Base-by-base conservation (phyloP, 2,329 filamentous ascomycete species). In the Trichoderma simmonsii region DNA sequence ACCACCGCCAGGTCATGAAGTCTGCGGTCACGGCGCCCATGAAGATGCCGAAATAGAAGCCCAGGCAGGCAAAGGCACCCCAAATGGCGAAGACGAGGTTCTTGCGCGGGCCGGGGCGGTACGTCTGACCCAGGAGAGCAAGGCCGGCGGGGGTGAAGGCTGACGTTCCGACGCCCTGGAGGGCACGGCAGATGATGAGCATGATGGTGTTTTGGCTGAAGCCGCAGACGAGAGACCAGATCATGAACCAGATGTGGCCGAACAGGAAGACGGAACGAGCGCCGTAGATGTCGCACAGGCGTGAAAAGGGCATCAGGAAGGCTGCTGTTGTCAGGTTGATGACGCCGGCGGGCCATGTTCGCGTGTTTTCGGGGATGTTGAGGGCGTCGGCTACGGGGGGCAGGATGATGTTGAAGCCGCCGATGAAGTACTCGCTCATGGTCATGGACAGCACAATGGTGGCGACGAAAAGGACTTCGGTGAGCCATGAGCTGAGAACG, bases 401-500 rank as follows among this genome's bases (percentile, higher is more conserved):
- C 0, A 95, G 81, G 30, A 95, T 87, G 74, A 92, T 91, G 72
- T 87, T 88, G 79, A 95, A 96, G 36, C 93, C 93, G 61, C 90
- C 92, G 65, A 95, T 87, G 78, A 91, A 92, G 80, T 91, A 95
- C 82, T 95, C 92, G 75, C 87, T 85, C 76, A 91, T 84, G 73
- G 91, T 86, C 82, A 91, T 90, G 60, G 89, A 90, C 73, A 88
- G 86, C 14, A 90, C 81, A 24, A 92, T 83, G 0, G 88, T 88
- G 75, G 88, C 87, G 77, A 89, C 86, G 77, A 92, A 93, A 26
- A 86, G 85, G 5, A 89, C 73, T 76, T 93, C 91, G n/a, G 86
- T 80, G 80, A 85, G 84, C 62, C 82, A 77, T 2, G 83, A 85
- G 11, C 79, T 78, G 77, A 93, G 91, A 51, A 82, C 81, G 5